These are phyloP conservation scores for Ochromonas danica DNA, from an alignment of 108 stramenopile species.

Conservation along the genomic window DNA sequence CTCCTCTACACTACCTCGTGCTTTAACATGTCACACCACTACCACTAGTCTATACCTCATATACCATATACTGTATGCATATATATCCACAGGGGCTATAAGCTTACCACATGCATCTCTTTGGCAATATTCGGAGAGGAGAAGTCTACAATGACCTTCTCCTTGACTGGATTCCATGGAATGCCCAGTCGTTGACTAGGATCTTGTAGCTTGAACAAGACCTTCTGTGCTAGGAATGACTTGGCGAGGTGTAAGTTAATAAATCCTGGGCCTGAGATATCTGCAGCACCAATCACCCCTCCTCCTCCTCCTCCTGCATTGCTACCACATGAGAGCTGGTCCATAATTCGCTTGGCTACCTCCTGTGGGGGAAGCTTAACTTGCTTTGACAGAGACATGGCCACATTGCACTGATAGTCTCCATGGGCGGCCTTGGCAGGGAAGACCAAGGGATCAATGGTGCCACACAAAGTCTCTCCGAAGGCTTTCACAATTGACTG, in stretches of 20 bases:
- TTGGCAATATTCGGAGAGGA: constrained; percentile 99
- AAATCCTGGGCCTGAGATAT: constrained; percentile 48
- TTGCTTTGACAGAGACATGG: constrained; percentile 50
- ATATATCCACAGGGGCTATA: too few relatives aligned
- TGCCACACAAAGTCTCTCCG: not conserved
- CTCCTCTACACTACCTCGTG: too few relatives aligned
- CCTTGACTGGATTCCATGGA: not conserved
- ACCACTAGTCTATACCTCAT: too few relatives aligned
- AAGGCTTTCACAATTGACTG: too few relatives aligned
- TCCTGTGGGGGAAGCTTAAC: constrained; percentile 46
- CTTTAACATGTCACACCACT: too few relatives aligned
- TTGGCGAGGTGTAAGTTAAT: constrained; percentile 77
- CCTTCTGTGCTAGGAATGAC: constrained; percentile 64
- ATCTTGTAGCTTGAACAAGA: constrained; percentile 49
- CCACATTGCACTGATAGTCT: constrained; percentile 58
- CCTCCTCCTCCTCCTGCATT: not conserved
- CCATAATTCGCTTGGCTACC: constrained; percentile 43
- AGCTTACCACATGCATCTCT: constrained; percentile 94
- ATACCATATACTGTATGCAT: too few relatives aligned
- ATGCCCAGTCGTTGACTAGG: constrained; percentile 46
- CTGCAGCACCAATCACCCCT: not conserved
- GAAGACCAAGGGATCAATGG: constrained; percentile 4
- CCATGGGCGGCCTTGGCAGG: constrained; percentile 32
- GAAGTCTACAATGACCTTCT: constrained; percentile 87
- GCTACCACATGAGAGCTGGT: not conserved